Conservation (phyloP, 1,284 basidiomycete genomes). For the Moniliella sp. region DNA sequence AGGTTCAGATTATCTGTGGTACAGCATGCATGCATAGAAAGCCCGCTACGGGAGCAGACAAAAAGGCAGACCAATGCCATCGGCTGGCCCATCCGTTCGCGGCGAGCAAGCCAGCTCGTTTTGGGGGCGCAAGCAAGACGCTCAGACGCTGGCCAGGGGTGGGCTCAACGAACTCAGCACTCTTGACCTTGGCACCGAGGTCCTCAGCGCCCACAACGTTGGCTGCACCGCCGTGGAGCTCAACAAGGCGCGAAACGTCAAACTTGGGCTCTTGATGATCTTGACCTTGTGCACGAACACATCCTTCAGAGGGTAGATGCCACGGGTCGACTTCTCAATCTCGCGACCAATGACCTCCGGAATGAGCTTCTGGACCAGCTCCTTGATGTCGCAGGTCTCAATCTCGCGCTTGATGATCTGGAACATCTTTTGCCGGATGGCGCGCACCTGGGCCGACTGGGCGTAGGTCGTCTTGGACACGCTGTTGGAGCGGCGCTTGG, state of each 20-base stretch:
- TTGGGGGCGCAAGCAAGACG: too few species aligned
- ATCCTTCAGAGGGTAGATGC: conserved; percentile 74
- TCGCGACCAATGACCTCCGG: conserved; percentile 97
- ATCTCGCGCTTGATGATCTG: conserved; percentile 98
- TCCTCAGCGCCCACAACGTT: conserved; percentile 42
- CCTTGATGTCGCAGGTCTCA: conserved; percentile 85
- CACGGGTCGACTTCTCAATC: conserved; percentile 91
- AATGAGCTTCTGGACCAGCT: conserved; percentile 81
- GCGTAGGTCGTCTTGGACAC: conserved; percentile 99
- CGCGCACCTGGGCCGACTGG: conserved; percentile 79
- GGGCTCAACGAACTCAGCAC: conserved; percentile 72
- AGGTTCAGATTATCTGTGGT: too few species aligned
- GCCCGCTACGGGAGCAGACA: too few species aligned
- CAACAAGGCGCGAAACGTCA: conserved; percentile 78
- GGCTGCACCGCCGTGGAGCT: conserved; percentile 67
- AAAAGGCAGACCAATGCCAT: too few species aligned
- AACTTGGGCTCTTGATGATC: conserved; percentile 94
- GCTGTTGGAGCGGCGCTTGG: conserved; percentile 83
- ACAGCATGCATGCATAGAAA: too few species aligned
- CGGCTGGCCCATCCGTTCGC: too few species aligned
- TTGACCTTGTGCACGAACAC: conserved; percentile 74
- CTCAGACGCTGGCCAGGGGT: conserved; percentile 54
- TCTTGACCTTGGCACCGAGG: conserved; percentile 62
- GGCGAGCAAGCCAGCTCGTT: too few species aligned
- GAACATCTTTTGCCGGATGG: conserved; percentile 99